These are phyloP conservation scores for Lepidium sativum DNA, from an alignment of 345 rosid genomes.

Conservation along the genomic window DNA sequence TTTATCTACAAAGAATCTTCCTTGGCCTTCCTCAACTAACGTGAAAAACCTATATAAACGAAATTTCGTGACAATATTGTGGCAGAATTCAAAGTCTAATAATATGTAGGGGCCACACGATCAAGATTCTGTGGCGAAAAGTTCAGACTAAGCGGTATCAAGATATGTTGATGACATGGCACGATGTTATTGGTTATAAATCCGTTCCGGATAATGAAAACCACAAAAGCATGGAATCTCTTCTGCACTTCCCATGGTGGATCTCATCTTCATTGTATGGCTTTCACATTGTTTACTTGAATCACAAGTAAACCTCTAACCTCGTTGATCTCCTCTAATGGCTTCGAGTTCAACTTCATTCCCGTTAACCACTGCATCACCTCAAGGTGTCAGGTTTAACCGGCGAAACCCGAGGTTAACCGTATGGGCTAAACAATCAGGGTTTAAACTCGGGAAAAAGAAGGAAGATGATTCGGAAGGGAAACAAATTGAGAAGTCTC, in stretches of 20 bases:
- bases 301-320: slow-evolving; percentile 6
- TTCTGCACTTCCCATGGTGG: slow-evolving; percentile 14
- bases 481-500: slow-evolving; percentile 25
- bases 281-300: slow-evolving; percentile 19
- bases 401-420: slow-evolving; percentile 36
- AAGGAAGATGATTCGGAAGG: slow-evolving; percentile 33
- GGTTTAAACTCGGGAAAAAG: slow-evolving; percentile 42
- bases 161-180: slow-evolving; percentile 40
- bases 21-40: not conserved
- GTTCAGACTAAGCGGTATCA: not conserved
- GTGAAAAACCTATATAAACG: not conserved
- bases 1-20: not conserved
- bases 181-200: slow-evolving; percentile 31
- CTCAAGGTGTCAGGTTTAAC: slow-evolving; percentile 30
- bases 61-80: not conserved
- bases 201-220: slow-evolving; percentile 33
- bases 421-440: slow-evolving; percentile 52
- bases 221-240: slow-evolving; percentile 8
- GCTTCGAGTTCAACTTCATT: slow-evolving; percentile 68
- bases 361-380: slow-evolving; percentile 39
- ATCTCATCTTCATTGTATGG: slow-evolving; percentile 18
- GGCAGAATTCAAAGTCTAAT: not conserved
- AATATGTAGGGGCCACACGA: not conserved
- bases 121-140: slow-evolving; percentile 27
- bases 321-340: slow-evolving; percentile 42